These are phyloP conservation scores for Salvia splendens DNA, from an alignment of 257 asterid genomes.

Conservation along the genomic window DNA sequence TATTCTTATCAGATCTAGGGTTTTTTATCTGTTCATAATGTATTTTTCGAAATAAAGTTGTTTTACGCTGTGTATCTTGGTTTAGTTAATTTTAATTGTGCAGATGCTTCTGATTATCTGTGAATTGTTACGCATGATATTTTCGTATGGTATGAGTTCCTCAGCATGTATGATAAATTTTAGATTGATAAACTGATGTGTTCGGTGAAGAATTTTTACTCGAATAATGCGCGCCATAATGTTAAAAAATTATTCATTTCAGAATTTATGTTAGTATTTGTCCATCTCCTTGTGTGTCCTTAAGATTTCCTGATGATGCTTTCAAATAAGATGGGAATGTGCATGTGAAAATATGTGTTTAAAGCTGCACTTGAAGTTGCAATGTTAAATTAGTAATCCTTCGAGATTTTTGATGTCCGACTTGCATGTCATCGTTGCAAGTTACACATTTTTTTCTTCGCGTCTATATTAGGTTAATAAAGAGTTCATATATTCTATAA, in stretches of 20 bases:
- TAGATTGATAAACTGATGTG: neutral
- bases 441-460: neutral
- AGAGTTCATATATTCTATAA: neutral
- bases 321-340: slow-evolving; percentile 10
- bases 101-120: neutral
- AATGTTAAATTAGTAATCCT: slow-evolving; percentile 14
- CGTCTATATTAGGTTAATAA: neutral
- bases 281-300: neutral
- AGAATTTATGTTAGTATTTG: neutral
- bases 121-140: neutral
- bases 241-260: neutral
- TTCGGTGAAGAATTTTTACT: neutral
- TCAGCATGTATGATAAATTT: neutral
- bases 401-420: neutral
- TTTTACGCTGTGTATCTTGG: neutral
- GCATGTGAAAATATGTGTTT: neutral
- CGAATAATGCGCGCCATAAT: neutral
- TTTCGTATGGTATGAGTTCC: neutral
- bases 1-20: slow-evolving; percentile 44
- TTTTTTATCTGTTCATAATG: slow-evolving; percentile 28
- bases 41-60: neutral
- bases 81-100: slow-evolving; percentile 14
- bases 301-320: slow-evolving; percentile 12
- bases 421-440: neutral
- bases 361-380: neutral